A percentile compares a stretch with the other conserved stretches of the same genome.
phyloP scores from a whole-genome alignment of 495 filamentous ascomycete genomes.

The Apodospora peruviana region DNA sequence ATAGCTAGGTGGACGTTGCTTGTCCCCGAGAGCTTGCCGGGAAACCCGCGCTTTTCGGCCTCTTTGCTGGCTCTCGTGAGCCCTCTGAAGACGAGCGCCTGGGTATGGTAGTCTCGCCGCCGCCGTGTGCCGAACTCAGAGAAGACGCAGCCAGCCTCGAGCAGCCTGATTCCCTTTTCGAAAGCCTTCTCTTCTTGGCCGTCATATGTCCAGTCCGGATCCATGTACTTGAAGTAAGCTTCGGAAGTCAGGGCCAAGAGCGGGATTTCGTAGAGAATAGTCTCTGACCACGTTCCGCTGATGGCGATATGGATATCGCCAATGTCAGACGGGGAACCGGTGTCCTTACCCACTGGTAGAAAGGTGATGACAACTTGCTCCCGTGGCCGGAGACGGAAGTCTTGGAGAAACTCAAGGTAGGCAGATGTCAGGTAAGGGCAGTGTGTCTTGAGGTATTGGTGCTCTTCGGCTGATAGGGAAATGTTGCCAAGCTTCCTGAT shows the following conservation, averaged over 20 bases:
- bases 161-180: conserved; percentile 67
- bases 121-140: conserved; percentile 92
- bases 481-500: conserved; percentile 77
- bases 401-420: conserved; percentile 75
- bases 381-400: conserved; percentile 71
- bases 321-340: conserved; percentile 59
- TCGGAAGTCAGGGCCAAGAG: conserved; percentile 87
- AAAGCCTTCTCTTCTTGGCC: conserved; percentile 79
- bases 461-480: conserved; percentile 68
- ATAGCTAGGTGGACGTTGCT: conserved; percentile 98
- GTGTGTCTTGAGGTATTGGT: conserved; percentile 65
- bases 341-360: conserved; percentile 52
- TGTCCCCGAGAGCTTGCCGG: conserved; percentile 75
- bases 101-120: conserved; percentile 87
- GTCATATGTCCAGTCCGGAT: conserved; percentile 80
- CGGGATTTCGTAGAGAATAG: conserved; percentile 96
- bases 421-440: conserved; percentile 74
- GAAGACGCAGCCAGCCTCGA: conserved; percentile 78
- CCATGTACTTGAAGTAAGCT: conserved; percentile 93
- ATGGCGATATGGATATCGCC: conserved; percentile 71
- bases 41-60: conserved; percentile 52
- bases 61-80: conserved; percentile 67
- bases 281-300: conserved; percentile 84
- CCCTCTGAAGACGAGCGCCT: conserved; percentile 84
- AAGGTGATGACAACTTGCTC: conserved; percentile 76